Base-by-base conservation (phyloP, 768 basidiomycete genomes). In the Rhizopogon salebrosus region DNA sequence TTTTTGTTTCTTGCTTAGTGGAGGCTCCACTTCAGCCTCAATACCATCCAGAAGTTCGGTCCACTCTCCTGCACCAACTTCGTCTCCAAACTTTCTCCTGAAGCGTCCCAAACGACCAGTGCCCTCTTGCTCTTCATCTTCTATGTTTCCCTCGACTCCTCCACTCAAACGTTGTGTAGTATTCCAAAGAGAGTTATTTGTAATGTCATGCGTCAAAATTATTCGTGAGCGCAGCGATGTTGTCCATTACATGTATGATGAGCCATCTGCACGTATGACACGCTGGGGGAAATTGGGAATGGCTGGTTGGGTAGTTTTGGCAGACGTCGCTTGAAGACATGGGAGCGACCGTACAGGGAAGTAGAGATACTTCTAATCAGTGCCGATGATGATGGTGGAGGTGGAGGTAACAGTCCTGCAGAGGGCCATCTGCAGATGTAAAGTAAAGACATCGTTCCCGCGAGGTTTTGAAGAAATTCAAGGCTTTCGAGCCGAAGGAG, bases 181-280 rank as follows among this genome's bases (percentile, higher is more conserved):
- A 62, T 90, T 89, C 87, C 89, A 97, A 6, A 92, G 69, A 1
- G 93, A 89, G 61, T 93, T 85, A 66, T 93, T 97, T 14, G 89
- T 90, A 46, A 89, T 85, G 62, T 95, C 93, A 38, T 92, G 83
- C 18, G 92, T 89, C 42, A 95, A 75, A 35, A 84, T 80, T 41
- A 92, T 79, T 35, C 80, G 67, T 3, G 87, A 85, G 6, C 84
- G 84, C 0, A 94, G 93, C 0, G 92, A 92, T 1, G 93, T 95
- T 11, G 89, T 91, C 80, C 87, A 89, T 60, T 94, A 89, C 4
- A 80, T 83, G 66, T 91, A 92, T 1, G 88, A 89, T 24, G 89
- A 87, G 10, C 94, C 93, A 71, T 95, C 94, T 0, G 92, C 84
- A 59, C 89, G 84, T 53, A 91, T 79, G 55, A 95, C 88, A 57